Conservation (phyloP, 2,329 filamentous ascomycete species). For the Nemania diffusa region DNA sequence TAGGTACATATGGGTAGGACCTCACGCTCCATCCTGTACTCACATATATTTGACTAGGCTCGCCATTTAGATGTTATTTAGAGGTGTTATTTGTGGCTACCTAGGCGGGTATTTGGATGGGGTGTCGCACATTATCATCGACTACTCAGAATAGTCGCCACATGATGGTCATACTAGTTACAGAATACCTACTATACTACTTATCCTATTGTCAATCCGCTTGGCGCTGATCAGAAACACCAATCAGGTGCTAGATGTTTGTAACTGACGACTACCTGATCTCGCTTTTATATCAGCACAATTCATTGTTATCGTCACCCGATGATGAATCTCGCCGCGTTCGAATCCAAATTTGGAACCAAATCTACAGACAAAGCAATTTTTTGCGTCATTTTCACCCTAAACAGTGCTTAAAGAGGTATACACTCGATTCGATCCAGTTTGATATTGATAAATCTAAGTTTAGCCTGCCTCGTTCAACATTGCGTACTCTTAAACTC, state of each 20-base stretch:
- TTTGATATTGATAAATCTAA: background rate
- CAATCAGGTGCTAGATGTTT: background rate
- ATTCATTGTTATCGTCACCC: background rate
- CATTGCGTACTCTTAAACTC: background rate
- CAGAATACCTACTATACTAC: background rate
- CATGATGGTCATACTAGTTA: background rate
- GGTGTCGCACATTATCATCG: background rate
- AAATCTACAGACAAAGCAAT: background rate
- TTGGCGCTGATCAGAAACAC: background rate
- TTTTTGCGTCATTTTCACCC: background rate
- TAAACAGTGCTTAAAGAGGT: background rate
- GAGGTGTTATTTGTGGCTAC: no score
- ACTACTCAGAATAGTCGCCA: background rate
- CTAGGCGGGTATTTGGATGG: background rate
- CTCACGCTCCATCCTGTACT: background rate
- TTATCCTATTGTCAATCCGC: background rate
- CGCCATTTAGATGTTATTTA: no score
- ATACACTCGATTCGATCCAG: background rate
- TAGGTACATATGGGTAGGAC: no score
- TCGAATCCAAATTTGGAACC: background rate
- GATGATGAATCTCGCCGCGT: slow-evolving; percentile 12
- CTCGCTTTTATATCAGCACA: background rate
- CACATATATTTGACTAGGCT: no score
- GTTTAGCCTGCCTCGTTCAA: background rate
- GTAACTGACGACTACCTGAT: background rate